These are phyloP conservation scores for Eremochloa ophiuroides DNA, from an alignment of 176 grass and related monocot genomes.

Conservation along the genomic window DNA sequence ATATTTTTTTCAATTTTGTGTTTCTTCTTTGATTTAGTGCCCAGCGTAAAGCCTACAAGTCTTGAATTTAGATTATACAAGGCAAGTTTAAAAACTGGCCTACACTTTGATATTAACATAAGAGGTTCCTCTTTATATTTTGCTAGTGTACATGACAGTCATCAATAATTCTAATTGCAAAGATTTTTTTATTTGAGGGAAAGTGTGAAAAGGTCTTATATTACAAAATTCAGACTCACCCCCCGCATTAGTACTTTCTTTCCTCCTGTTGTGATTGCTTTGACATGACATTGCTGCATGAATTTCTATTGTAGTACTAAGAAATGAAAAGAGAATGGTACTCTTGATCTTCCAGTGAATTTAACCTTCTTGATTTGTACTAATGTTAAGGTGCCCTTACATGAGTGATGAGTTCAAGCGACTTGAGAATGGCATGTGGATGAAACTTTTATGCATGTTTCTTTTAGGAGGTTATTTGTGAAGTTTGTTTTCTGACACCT, in stretches of 20 bases:
- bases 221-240: neutral
- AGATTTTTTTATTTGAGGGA: neutral
- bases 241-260: neutral
- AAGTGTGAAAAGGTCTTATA: neutral
- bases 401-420: neutral
- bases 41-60: neutral
- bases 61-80: neutral
- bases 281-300: neutral
- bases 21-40: neutral
- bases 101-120: constrained; percentile 12
- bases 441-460: neutral
- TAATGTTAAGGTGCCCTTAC: neutral
- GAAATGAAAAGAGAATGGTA: neutral
- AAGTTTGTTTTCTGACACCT: constrained; percentile 26
- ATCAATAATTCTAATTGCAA: neutral
- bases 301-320: neutral
- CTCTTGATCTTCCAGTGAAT: neutral
- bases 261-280: neutral
- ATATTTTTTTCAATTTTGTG: neutral
- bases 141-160: neutral
- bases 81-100: neutral
- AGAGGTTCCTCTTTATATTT: neutral
- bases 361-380: neutral
- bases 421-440: neutral
- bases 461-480: constrained; percentile 8